A percentile compares a stretch with the other conserved stretches of the same genome.
Evolutionary conservation across 805 yeast species (phyloP).

Genomic region (Wickerhamiella kurtzmanii): DNA sequence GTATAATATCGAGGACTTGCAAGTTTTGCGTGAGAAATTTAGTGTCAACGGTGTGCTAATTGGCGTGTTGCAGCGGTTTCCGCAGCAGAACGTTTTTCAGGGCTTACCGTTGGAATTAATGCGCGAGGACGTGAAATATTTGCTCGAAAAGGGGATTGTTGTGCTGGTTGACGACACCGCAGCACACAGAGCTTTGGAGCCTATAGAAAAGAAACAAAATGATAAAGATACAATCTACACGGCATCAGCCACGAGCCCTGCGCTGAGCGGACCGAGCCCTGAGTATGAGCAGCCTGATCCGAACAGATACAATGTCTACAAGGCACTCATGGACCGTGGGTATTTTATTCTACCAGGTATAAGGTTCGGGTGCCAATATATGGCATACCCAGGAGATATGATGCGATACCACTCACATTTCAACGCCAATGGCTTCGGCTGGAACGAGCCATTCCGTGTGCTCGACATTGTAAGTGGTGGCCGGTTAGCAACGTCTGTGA

Average conservation of each 20-base stretch:
- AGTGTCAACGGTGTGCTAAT: slow-evolving; percentile 65
- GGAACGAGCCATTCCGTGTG: slow-evolving; percentile 42
- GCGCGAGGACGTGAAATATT: slow-evolving; percentile 60
- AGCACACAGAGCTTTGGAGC: not conserved
- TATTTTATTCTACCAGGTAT: slow-evolving; percentile 69
- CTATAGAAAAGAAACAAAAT: not conserved
- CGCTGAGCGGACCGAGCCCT: not conserved
- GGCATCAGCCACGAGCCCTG: not conserved
- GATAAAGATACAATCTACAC: not conserved
- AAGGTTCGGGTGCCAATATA: slow-evolving; percentile 77
- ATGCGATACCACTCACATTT: slow-evolving; percentile 78
- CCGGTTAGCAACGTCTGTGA: slow-evolving; percentile 81
- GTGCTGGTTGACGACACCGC: slow-evolving; percentile 32
- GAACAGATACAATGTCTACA: slow-evolving; percentile 27
- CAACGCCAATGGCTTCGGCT: slow-evolving; percentile 41
- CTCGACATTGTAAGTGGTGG: slow-evolving; percentile 68
- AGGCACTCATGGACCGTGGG: slow-evolving; percentile 31
- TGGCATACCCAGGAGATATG: slow-evolving; percentile 94
- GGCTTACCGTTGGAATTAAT: slow-evolving; percentile 69
- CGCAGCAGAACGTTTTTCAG: slow-evolving; percentile 82
- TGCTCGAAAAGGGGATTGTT: slow-evolving; percentile 35
- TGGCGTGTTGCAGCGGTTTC: slow-evolving; percentile 80
- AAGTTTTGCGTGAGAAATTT: slow-evolving; percentile 37
- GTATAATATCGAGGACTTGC: slow-evolving; percentile 43
- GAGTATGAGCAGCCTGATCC: slow-evolving; percentile 4